phyloP scores from a whole-genome alignment of 129 eudicot species.

The Silybum marianum region DNA sequence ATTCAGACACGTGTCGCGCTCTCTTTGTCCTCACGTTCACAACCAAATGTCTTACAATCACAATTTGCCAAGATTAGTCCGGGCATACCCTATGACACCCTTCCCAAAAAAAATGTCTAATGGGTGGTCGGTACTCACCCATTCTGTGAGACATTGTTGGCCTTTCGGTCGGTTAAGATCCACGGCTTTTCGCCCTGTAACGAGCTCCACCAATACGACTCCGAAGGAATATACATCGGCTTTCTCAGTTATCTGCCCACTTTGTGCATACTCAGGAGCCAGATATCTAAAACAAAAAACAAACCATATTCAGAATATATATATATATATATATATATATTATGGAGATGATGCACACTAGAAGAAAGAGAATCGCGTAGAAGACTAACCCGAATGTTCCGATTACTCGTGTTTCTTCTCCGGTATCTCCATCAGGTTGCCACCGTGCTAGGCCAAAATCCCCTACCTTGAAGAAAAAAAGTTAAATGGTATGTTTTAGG shows the following conservation, averaged over 20 bases:
- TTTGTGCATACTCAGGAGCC: constrained; percentile 94
- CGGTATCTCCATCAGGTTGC: constrained; percentile 96
- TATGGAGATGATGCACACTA: background rate
- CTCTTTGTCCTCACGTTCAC: too few species aligned
- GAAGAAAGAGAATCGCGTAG: background rate
- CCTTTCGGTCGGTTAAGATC: constrained; percentile 91
- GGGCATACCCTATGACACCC: too few species aligned
- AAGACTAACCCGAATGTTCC: constrained; percentile 84
- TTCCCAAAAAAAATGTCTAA: background rate
- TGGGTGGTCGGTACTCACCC: constrained; percentile 46
- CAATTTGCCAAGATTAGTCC: too few species aligned
- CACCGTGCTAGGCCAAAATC: constrained; percentile 93
- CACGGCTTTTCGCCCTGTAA: constrained; percentile 90
- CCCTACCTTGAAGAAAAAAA: constrained; percentile 59
- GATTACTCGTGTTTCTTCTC: constrained; percentile 90
- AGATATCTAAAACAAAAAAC: constrained; percentile 54
- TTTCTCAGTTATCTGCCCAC: constrained; percentile 91
- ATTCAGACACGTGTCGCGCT: too few species aligned
- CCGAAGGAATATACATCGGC: constrained; percentile 94
- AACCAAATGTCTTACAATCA: too few species aligned
- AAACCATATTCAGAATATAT: background rate
- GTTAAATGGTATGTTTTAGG: background rate
- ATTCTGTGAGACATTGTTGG: constrained; percentile 91
- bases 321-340: background rate
- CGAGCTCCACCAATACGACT: constrained; percentile 85